Conservation (phyloP, 148 eudicot genomes). For the Arbutus unedo region DNA sequence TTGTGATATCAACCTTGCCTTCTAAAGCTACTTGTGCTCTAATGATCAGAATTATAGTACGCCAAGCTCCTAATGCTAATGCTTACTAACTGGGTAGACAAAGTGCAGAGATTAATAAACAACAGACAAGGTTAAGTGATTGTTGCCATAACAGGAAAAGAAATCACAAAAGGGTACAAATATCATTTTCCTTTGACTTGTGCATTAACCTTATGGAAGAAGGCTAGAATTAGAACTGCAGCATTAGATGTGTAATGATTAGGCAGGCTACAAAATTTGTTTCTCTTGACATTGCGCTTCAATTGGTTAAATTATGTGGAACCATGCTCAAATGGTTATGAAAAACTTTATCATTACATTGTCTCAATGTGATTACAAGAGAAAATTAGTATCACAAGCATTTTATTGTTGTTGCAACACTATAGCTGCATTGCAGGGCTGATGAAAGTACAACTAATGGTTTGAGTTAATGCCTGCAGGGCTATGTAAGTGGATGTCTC, state of each 20-base stretch:
- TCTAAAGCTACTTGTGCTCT: neutral
- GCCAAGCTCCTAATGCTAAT: neutral
- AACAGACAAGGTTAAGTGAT: neutral
- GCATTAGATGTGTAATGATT: neutral
- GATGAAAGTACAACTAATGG: neutral
- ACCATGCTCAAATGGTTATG: neutral
- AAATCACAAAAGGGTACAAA: neutral
- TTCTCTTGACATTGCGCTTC: neutral
- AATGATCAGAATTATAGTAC: neutral
- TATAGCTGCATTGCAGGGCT: neutral
- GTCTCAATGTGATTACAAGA: constrained; percentile 8
- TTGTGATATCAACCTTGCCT: neutral
- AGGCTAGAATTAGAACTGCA: neutral
- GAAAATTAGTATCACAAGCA: neutral
- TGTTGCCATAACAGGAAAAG: neutral
- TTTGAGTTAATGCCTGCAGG: constrained; percentile 30
- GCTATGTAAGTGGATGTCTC: constrained; percentile 57
- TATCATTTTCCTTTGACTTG: neutral
- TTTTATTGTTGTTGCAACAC: constrained; percentile 1
- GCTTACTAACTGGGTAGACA: neutral
- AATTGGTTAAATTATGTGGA: neutral
- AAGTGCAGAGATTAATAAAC: constrained; percentile 4
- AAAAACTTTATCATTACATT: neutral
- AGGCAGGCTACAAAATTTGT: neutral
- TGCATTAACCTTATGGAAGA: neutral